Conservation (phyloP, 805 yeast genomes). For the Wickerhamia fluorescens region DNA sequence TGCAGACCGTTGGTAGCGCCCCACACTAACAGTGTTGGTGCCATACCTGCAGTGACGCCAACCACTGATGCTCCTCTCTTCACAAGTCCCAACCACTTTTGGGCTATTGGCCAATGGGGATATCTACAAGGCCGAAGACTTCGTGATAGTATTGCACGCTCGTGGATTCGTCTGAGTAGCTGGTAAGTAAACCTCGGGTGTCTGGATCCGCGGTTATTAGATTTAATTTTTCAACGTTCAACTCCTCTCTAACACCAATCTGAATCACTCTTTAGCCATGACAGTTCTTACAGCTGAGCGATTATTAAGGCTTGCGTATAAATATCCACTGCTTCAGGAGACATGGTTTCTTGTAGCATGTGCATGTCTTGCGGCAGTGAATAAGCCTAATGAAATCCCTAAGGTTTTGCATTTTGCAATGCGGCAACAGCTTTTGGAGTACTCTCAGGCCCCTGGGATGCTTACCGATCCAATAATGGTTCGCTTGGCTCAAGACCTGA, state of each 20-base stretch:
- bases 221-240: too few relatives aligned
- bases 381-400: slow-evolving; percentile 77
- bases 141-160: slow-evolving; percentile 47
- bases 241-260: too few relatives aligned
- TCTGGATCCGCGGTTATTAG: too few relatives aligned
- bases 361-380: slow-evolving; percentile 73
- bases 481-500: slow-evolving; percentile 34
- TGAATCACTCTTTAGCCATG: too few relatives aligned
- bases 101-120: slow-evolving; percentile 63
- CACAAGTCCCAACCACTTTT: slow-evolving; percentile 42
- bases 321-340: slow-evolving; percentile 46
- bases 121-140: slow-evolving; percentile 37
- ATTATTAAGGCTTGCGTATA: slow-evolving; percentile 43
- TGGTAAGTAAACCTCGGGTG: background rate
- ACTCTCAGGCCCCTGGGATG: slow-evolving; percentile 15
- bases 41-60: too few relatives aligned
- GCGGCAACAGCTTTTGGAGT: slow-evolving; percentile 36
- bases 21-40: too few relatives aligned
- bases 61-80: slow-evolving; percentile 31
- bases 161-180: slow-evolving; percentile 43
- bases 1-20: too few relatives aligned
- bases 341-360: slow-evolving; percentile 79
- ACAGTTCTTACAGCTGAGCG: slow-evolving; percentile 54
- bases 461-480: slow-evolving; percentile 28
- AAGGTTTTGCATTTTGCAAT: slow-evolving; percentile 63